phyloP scores from a whole-genome alignment of 306 rosid genomes.

The Abrus precatorius region DNA sequence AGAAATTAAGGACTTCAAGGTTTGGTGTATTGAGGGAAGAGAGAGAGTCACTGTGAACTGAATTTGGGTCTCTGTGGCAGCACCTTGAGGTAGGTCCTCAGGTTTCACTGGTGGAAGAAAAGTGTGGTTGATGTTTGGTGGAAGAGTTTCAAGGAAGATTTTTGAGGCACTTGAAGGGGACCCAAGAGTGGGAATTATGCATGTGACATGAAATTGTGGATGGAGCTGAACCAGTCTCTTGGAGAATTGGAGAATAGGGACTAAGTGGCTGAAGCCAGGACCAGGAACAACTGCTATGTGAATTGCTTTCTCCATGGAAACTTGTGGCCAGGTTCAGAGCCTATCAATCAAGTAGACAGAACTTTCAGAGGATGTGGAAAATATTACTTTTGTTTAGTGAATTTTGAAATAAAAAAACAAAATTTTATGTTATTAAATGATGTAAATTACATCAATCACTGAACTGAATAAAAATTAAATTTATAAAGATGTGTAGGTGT shows the following conservation, averaged over 20 bases:
- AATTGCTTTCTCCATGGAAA: slow-evolving; percentile 32
- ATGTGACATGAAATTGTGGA: slow-evolving; percentile 37
- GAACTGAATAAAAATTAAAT: too few relatives aligned
- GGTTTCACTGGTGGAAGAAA: slow-evolving; percentile 21
- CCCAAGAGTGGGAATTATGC: slow-evolving; percentile 30
- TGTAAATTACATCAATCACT: too few relatives aligned
- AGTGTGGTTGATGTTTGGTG: slow-evolving; percentile 25
- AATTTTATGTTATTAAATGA: too few relatives aligned
- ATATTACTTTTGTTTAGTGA: too few relatives aligned
- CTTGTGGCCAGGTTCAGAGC: neutral
- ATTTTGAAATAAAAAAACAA: too few relatives aligned
- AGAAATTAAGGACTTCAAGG: slow-evolving; percentile 14
- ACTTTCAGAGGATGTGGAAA: neutral
- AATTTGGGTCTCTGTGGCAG: neutral
- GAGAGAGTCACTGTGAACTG: slow-evolving; percentile 4
- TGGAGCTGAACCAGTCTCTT: slow-evolving; percentile 39
- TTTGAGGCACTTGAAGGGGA: slow-evolving; percentile 35
- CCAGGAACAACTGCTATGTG: slow-evolving; percentile 45
- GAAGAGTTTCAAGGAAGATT: slow-evolving; percentile 27
- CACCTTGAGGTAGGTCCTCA: slow-evolving; percentile 2
- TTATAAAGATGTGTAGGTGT: too few relatives aligned
- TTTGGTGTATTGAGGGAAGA: slow-evolving; percentile 19
- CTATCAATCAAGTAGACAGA: too few relatives aligned
- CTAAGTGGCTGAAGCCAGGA: slow-evolving; percentile 39
- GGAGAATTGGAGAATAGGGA: slow-evolving; percentile 51